Evolutionary conservation across 2,329 filamentous ascomycete genomes (phyloP).

Genomic region (Didymellaceae sp.): DNA sequence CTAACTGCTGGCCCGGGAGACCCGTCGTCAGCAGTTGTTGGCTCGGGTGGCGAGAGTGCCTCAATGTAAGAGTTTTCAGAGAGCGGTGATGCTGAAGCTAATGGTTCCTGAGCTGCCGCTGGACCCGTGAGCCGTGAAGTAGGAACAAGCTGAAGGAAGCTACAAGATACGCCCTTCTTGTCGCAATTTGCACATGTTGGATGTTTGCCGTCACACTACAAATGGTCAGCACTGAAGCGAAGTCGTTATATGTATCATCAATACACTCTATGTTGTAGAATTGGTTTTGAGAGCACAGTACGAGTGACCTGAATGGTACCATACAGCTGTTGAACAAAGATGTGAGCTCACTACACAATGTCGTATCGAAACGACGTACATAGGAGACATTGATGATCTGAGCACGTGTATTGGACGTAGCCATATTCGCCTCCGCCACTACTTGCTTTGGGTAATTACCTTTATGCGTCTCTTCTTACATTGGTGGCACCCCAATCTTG

Average conservation of each 20-base stretch:
- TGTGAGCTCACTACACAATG: too few relatives aligned
- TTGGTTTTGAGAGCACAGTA: too few relatives aligned
- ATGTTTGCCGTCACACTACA: constrained; percentile 43
- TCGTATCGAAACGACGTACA: too few relatives aligned
- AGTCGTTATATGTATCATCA: too few relatives aligned
- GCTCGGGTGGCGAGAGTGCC: constrained; percentile 8
- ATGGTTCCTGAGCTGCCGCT: constrained; percentile 1
- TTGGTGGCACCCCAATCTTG: constrained; percentile 43
- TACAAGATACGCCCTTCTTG: constrained; percentile 41
- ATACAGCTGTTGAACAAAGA: too few relatives aligned
- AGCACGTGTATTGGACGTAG: too few relatives aligned
- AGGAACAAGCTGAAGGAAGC: constrained; percentile 42
- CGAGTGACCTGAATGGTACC: too few relatives aligned
- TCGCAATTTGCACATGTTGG: constrained; percentile 43
- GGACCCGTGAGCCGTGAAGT: constrained; percentile 36
- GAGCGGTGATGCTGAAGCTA: constrained; percentile 16
- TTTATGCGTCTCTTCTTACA: constrained; percentile 48
- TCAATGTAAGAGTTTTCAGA: constrained; percentile 14
- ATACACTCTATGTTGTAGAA: too few relatives aligned
- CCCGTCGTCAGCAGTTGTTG: not conserved
- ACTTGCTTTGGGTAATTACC: too few relatives aligned
- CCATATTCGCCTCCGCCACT: too few relatives aligned
- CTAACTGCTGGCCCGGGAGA: not conserved
- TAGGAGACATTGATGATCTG: too few relatives aligned
- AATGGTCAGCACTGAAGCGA: constrained; percentile 18